A percentile compares a stretch with the other conserved stretches of the same genome.
Evolutionary conservation across 768 basidiomycete genomes (phyloP).

Genomic region (Zangia roseola): DNA sequence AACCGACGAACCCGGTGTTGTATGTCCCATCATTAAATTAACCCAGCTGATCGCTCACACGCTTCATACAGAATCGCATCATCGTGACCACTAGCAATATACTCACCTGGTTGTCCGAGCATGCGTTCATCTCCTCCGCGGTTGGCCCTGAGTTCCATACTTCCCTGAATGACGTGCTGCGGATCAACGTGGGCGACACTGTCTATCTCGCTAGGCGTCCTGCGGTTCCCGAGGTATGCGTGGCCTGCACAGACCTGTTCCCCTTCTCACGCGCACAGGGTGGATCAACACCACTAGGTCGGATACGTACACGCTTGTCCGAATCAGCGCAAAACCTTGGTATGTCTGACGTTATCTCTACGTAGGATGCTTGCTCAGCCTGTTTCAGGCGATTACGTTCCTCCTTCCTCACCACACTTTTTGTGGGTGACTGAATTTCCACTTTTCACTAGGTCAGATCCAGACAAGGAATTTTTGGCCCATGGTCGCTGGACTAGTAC

Average conservation of each 20-base stretch:
- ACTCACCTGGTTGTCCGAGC: conserved; percentile 46
- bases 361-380: conserved; percentile 6
- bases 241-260: conserved; percentile 5
- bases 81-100: conserved; percentile 46
- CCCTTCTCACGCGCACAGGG: conserved; percentile 52
- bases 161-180: conserved; percentile 41
- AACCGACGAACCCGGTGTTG: conserved; percentile 25
- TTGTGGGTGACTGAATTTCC: conserved; percentile 97
- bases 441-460: conserved; percentile 82
- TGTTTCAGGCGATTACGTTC: conserved; percentile 52
- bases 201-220: conserved; percentile 57
- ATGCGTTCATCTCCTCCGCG: conserved; percentile 28
- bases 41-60: conserved; percentile 7
- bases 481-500: conserved; percentile 89
- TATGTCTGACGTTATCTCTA: conserved; percentile 31
- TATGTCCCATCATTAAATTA: conserved; percentile 12
- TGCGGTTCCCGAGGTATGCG: conserved; percentile 50
- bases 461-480: conserved; percentile 84
- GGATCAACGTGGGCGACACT: conserved; percentile 49
- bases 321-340: conserved; percentile 66
- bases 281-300: conserved; percentile 81
- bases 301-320: conserved; percentile 61
- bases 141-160: conserved; percentile 26
- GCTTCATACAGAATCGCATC: conserved; percentile 45
- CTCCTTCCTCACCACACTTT: conserved; percentile 70